Evolutionary conservation across 495 filamentous ascomycete species (phyloP).

Genomic region (Xylaria acuta): DNA sequence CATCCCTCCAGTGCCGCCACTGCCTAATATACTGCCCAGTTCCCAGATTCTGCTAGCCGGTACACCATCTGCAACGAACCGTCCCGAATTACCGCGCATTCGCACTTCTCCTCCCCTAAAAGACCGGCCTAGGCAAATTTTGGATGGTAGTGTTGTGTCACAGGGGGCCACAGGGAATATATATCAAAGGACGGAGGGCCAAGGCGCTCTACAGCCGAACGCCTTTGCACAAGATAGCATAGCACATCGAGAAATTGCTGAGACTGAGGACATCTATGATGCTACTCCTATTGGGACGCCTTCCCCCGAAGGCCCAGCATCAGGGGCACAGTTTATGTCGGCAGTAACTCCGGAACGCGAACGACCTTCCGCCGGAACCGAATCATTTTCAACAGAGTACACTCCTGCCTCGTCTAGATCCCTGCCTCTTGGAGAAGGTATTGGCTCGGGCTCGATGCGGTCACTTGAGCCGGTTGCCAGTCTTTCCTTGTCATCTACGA

Average conservation of each 20-base stretch:
- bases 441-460: constrained; percentile 29
- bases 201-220: constrained; percentile 20
- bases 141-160: background rate
- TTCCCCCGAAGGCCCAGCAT: constrained; percentile 16
- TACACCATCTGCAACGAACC: constrained; percentile 28
- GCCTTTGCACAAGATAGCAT: constrained; percentile 20
- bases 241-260: constrained; percentile 23
- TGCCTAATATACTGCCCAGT: constrained; percentile 33
- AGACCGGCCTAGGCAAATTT: constrained; percentile 1
- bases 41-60: constrained; percentile 34
- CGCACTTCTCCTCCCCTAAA: constrained; percentile 27
- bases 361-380: constrained; percentile 29
- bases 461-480: constrained; percentile 36
- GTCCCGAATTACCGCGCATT: constrained; percentile 40
- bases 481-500: constrained; percentile 30
- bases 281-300: constrained; percentile 61
- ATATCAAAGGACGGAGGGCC: background rate
- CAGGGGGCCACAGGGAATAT: background rate
- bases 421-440: constrained; percentile 18
- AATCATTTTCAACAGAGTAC: constrained; percentile 30
- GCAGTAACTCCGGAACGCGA: constrained; percentile 27
- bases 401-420: constrained; percentile 35
- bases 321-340: background rate
- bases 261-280: constrained; percentile 58
- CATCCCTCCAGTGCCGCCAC: constrained; percentile 42